Base-by-base conservation (phyloP, 1,139 yeast genomes). In the Magnusiomyces magnusii region DNA sequence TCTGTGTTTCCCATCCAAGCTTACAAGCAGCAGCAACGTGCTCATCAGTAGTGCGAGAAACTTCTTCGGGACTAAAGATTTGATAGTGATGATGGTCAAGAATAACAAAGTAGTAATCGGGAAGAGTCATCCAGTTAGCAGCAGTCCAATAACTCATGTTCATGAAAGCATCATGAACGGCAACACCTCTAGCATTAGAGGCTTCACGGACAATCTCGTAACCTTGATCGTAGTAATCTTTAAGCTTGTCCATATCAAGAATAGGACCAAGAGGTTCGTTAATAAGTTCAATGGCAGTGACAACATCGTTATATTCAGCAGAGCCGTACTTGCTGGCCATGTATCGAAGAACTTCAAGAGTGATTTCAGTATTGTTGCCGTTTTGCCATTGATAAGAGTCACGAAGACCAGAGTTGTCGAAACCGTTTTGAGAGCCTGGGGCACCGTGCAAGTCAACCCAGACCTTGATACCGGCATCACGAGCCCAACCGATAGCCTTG, bases 381-480 rank as follows among this genome's bases (percentile, higher is more conserved):
- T 60, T 60, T 59, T 70, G 75, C 82, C 86, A 90, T 10, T 76
- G 76, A 60, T 80, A 67, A 5, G 69, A 63, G 68, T 88, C 97
- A 67, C 97, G 80, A 62, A 82, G 75, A 24, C 99, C 99, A 13
- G 97, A 89, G 75, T 92, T 92, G 72, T 93, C 99, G 71, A 92
- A 92, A 24, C 98, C 97, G 71, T 92, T 92, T 74, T 92, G 98
- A 24, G 96, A 87, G n/a, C 97, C 98, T 54, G 97, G 95, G 34
- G 90, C 95, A 60, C 98, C 98, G 71, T 92, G 99, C 67, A 92
- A 76, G 72, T 92, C 99, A 58, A 92, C 79, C 97, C 97, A 90
- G 25, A 83, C 95, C 70, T 86, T 84, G 66, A 92, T 72, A 55
- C 79, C 80, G 66, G 84, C 68, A 24, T 77, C 75, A 59, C 82